A percentile compares a stretch with the other conserved stretches of the same genome.
Evolutionary conservation across 1,284 basidiomycete genomes (phyloP).

Genomic region (Waitea zeae): DNA sequence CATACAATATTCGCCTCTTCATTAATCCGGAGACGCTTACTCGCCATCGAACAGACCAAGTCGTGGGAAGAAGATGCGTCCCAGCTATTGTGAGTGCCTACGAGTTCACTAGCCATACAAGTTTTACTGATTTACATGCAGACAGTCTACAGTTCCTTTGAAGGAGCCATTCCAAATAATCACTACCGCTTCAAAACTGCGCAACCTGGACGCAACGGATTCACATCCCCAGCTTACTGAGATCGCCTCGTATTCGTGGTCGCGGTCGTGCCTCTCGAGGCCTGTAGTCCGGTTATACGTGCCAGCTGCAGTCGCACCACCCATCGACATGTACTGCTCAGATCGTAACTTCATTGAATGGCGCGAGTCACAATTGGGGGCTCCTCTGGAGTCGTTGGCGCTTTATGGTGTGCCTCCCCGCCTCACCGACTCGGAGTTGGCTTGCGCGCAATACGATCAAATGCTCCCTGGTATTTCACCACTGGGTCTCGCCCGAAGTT

Average conservation of each 20-base stretch:
- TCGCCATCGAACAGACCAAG: no score
- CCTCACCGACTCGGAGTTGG: slow-evolving; percentile 43
- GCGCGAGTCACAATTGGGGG: slow-evolving; percentile 43
- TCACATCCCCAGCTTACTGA: no score
- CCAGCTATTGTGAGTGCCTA: no score
- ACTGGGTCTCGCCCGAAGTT: slow-evolving; percentile 52
- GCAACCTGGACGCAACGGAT: no score
- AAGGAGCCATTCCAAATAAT: no score
- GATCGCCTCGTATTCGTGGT: no score
- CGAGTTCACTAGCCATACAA: no score
- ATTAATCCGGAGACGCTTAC: slow-evolving; percentile 33
- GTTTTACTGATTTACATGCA: no score
- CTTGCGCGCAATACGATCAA: slow-evolving; percentile 30
- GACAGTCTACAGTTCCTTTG: no score
- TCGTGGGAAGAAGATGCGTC: no score
- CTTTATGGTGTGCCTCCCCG: slow-evolving; percentile 76
- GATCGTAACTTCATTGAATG: slow-evolving; percentile 71
- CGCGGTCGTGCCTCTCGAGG: slow-evolving; percentile 73
- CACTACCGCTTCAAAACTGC: no score
- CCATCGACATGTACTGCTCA: slow-evolving; percentile 57
- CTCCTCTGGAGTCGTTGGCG: slow-evolving; percentile 54
- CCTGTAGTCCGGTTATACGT: slow-evolving; percentile 69
- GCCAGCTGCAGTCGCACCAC: slow-evolving; percentile 73
- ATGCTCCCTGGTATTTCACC: slow-evolving; percentile 48
- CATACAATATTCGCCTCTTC: slow-evolving; percentile 41